Base-by-base conservation (phyloP, 78 protist species). In the Anaeramoeba flamelloides region DNA sequence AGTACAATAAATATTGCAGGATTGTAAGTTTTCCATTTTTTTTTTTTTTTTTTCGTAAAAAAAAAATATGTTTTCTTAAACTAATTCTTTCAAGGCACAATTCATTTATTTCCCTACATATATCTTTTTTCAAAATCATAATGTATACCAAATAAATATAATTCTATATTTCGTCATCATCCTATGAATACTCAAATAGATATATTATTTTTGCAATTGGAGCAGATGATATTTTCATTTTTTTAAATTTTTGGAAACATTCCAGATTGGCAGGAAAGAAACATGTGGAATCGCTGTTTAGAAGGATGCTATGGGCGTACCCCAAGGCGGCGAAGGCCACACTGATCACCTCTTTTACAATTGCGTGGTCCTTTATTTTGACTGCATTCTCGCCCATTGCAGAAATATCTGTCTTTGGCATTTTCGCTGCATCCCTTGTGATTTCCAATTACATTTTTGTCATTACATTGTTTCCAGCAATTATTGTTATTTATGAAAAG, bases 151-250 rank as follows among this genome's bases (percentile, higher is more conserved):
- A n/a, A n/a, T n/a, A n/a, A n/a, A n/a, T n/a, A n/a, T n/a, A n/a
- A n/a, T n/a, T n/a, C n/a, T n/a, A n/a, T n/a, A n/a, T n/a, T n/a
- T n/a, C n/a, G n/a, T n/a, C n/a, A n/a, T n/a, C n/a, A n/a, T n/a
- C n/a, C n/a, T n/a, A n/a, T n/a, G n/a, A n/a, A n/a, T n/a, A n/a
- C n/a, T n/a, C n/a, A n/a, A n/a, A n/a, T n/a, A n/a, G n/a, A n/a
- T 53, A 53, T 17, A 53, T 53, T 53, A 53, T 53, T 53, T 17
- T 53, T 53, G 69, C 69, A 8, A 53, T 53, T 53, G 69, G 69
- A 53, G 69, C 69, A 53, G 69, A 53, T 53, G 69, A 53, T 53
- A 53, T 53, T 53, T 53, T 53, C 69, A 53, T 53, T 53, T 53
- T 53, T 53, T n/a, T n/a, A n/a, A n/a, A n/a, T n/a, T n/a, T n/a